Evolutionary conservation across 208 protist genomes (phyloP).

Genomic region (Crithidia thermophila): DNA sequence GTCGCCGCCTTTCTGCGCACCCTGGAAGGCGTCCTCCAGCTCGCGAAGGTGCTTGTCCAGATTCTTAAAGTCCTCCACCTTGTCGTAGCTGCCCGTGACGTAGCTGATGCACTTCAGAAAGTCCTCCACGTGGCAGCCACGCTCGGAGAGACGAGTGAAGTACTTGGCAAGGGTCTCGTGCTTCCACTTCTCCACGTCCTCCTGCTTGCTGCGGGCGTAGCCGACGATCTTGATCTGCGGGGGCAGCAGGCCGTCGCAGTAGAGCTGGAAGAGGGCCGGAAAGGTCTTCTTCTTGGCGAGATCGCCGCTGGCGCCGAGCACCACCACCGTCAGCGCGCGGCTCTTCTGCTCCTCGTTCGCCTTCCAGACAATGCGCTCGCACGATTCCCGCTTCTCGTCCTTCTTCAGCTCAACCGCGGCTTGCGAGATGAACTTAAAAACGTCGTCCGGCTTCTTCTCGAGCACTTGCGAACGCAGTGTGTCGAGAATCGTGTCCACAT

Average conservation of each 20-base stretch:
- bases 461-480: constrained; percentile 54
- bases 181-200: constrained; percentile 74
- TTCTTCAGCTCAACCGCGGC: constrained; percentile 41
- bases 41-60: constrained; percentile 60
- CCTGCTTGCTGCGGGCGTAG: constrained; percentile 87
- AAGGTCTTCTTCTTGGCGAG: constrained; percentile 94
- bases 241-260: constrained; percentile 79
- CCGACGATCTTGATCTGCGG: constrained; percentile 80
- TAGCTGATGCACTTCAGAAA: constrained; percentile 82
- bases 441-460: constrained; percentile 54
- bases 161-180: constrained; percentile 58
- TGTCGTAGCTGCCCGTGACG: constrained; percentile 80
- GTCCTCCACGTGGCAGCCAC: constrained; percentile 56
- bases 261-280: constrained; percentile 91
- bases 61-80: constrained; percentile 64
- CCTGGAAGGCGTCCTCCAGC: constrained; percentile 54
- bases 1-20: constrained; percentile 53
- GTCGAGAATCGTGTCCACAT: constrained; percentile 76
- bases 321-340: constrained; percentile 74
- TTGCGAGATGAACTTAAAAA: constrained; percentile 52
- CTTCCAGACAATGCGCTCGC: constrained; percentile 54
- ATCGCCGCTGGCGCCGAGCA: constrained; percentile 92
- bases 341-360: constrained; percentile 52
- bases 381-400: constrained; percentile 22
- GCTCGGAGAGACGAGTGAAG: constrained; percentile 52